Conservation (phyloP, 1,284 basidiomycete species). For the Inonotus obliquus region DNA sequence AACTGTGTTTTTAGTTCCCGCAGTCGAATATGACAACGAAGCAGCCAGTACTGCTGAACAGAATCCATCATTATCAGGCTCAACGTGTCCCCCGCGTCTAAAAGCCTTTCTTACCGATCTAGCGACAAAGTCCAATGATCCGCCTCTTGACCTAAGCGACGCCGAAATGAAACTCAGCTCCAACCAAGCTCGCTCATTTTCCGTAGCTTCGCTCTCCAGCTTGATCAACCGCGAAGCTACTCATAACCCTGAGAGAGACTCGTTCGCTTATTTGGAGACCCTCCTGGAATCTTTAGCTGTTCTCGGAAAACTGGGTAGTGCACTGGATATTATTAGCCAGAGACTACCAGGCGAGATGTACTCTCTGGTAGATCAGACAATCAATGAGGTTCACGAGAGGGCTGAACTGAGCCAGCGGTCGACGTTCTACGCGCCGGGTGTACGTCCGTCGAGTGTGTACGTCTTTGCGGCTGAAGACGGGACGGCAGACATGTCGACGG, state of each 20-base stretch:
- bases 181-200: constrained; percentile 25
- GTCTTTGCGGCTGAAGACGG: constrained; percentile 40
- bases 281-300: constrained; percentile 90
- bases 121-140: constrained; percentile 73
- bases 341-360: constrained; percentile 85
- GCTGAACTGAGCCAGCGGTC: constrained; percentile 65
- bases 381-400: constrained; percentile 89
- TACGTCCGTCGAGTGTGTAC: constrained; percentile 39
- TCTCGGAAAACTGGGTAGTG: constrained; percentile 83
- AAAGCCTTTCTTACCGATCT: constrained; percentile 69
- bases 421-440: constrained; percentile 36
- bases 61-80: constrained; percentile 33
- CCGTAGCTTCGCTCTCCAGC: constrained; percentile 25
- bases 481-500: constrained; percentile 20
- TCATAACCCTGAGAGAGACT: constrained; percentile 85
- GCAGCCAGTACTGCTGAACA: constrained; percentile 24
- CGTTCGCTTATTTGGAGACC: constrained; percentile 92
- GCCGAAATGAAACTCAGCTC: constrained; percentile 33
- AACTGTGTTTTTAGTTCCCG: constrained; percentile 40
- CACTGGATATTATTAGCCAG: constrained; percentile 83
- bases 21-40: constrained; percentile 55
- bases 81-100: constrained; percentile 40
- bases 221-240: constrained; percentile 8
- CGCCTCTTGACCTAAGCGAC: constrained; percentile 69
- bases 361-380: constrained; percentile 78